Base-by-base conservation (phyloP, 2,329 filamentous ascomycete species). In the Colletotrichum destructivum region DNA sequence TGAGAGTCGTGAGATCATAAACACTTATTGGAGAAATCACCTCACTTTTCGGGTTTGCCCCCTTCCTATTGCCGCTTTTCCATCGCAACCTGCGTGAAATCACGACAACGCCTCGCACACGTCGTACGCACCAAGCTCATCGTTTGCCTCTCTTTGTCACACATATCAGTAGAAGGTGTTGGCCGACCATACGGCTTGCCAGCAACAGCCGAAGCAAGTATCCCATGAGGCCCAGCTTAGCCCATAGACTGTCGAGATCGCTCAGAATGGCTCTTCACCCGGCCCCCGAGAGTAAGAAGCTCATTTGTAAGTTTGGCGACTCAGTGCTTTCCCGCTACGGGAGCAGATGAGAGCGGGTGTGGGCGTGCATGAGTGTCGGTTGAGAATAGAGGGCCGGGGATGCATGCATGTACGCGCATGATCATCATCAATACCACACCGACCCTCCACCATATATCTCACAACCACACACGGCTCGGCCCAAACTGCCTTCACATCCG, bases 241-340 rank as follows among this genome's bases (percentile, higher is more conserved):
- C 69, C 5, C 42, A 40, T 13, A 69, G 54, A 31, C 18, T 71
- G 3, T 69, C 69, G 46, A 67, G 71, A 60, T 67, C 73, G 55
- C 71, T 74, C 73, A 84, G 72, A 74, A 87, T 87, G 85, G 84
- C 85, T 56, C 81, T 87, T 31, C 79, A 86, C 72, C 79, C 81
- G 4, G 76, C 82, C 2, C 80, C 82, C 57, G 81, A 81, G 63
- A 77, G 77, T 56, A 78, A 78, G 52, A 87, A 88, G 77, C 83
- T 88, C 69, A 88, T 88, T 55, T 88, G 86, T 87, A 82, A 75
- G 85, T 76, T n/a, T 23, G 15, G n/a, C 35, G 6, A 42, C 35
- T 13, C 6, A 9, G 6, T 2, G 7, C 6, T 16, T 13, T 15
- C 44, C 8, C 49, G 55, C 18, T 18, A 54, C 38, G 26, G n/a